phyloP scores from a whole-genome alignment of 169 alveolate genomes.

The Eimeria necatrix region DNA sequence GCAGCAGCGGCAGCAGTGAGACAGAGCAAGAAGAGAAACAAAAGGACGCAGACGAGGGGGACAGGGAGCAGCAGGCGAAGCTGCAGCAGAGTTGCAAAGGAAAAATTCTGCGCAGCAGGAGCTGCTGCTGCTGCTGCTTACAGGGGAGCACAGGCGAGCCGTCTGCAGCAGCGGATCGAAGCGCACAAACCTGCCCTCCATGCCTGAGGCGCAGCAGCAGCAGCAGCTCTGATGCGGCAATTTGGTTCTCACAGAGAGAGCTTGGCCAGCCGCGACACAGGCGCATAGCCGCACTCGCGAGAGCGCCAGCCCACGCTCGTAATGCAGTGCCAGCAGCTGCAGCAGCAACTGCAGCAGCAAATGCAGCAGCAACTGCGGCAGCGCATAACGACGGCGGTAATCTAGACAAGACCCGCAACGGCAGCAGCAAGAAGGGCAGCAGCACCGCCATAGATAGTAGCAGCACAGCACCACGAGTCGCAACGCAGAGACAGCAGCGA shows the following conservation, averaged over 20 bases:
- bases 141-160: not conserved
- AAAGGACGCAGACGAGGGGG: not conserved
- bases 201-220: not conserved
- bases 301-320: not conserved
- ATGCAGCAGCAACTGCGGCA: not conserved
- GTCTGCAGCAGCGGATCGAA: not conserved
- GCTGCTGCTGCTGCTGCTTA: constrained; percentile 5
- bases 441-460: too few relatives aligned
- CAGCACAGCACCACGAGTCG: too few relatives aligned
- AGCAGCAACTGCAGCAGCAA: not conserved
- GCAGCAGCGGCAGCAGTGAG: not conserved
- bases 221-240: too few relatives aligned
- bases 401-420: too few relatives aligned
- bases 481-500: too few relatives aligned
- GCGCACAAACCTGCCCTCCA: constrained; percentile 12
- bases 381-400: not conserved
- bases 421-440: too few relatives aligned
- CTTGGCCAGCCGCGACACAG: too few relatives aligned
- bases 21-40: not conserved
- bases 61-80: not conserved
- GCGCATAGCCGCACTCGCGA: not conserved
- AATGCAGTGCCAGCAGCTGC: not conserved
- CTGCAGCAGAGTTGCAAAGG: not conserved
- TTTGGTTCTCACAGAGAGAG: too few relatives aligned
- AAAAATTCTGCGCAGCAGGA: not conserved